Evolutionary conservation across 495 filamentous ascomycete genomes (phyloP).

Genomic region (Aspergillus saccharolyticus): DNA sequence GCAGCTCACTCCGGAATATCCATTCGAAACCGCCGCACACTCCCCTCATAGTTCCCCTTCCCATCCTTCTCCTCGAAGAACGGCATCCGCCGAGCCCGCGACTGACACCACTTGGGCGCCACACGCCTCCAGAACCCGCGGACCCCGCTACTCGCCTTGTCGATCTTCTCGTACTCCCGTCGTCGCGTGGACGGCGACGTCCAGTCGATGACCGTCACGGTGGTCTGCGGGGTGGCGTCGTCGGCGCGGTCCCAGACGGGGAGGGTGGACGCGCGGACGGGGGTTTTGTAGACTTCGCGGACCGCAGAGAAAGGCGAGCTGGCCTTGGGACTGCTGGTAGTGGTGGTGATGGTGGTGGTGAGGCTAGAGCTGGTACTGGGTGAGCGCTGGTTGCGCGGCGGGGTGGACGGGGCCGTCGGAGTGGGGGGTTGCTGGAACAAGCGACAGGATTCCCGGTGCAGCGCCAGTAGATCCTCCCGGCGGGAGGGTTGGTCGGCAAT

Average conservation of each 20-base stretch:
- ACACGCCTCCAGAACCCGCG: constrained; percentile 42
- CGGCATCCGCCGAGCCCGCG: constrained; percentile 25
- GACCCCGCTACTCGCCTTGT: constrained; percentile 42
- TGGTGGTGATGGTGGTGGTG: constrained; percentile 11
- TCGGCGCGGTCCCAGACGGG: constrained; percentile 13
- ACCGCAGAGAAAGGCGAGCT: constrained; percentile 6
- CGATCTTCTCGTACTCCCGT: constrained; percentile 46
- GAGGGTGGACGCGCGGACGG: constrained; percentile 17
- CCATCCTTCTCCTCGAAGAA: constrained; percentile 42
- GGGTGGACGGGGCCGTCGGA: constrained; percentile 4
- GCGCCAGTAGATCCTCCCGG: constrained; percentile 35
- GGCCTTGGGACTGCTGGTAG: constrained; percentile 10
- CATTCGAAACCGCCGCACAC: constrained; percentile 47
- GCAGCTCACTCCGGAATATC: constrained; percentile 35
- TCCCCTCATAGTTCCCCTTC: constrained; percentile 39
- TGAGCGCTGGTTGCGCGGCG: constrained; percentile 1
- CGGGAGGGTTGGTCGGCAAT: constrained; percentile 21
- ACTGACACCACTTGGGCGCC: constrained; percentile 39
- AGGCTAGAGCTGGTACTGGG: constrained; percentile 2
- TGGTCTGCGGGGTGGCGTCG: constrained; percentile 26
- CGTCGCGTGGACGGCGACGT: constrained; percentile 43
- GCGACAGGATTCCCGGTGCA: constrained; percentile 45
- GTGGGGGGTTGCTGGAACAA: constrained; percentile 33
- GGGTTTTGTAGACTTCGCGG: neutral
- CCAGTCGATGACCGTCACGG: constrained; percentile 47